A percentile compares a stretch with the other conserved stretches of the same genome.
Evolutionary conservation across 345 rosid genomes (phyloP).

Genomic region (Adansonia digitata): DNA sequence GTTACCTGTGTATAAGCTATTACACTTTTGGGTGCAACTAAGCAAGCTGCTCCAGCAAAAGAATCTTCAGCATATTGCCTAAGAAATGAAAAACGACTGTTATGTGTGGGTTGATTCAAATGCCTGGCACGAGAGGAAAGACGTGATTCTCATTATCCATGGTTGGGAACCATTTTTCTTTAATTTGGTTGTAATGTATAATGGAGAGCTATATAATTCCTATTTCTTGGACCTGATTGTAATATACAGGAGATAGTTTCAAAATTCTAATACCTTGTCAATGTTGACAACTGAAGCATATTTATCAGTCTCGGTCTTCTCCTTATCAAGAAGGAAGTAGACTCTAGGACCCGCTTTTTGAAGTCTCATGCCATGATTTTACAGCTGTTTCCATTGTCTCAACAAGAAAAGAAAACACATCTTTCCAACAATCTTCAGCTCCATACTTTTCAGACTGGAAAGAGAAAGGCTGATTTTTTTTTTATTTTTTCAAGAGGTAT

Average conservation of each 20-base stretch:
- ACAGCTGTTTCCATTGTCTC: conserved; percentile 80
- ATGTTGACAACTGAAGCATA: conserved; percentile 44
- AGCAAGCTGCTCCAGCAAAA: conserved; percentile 78
- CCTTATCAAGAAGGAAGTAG: conserved; percentile 71
- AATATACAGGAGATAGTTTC: background rate
- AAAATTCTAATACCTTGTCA: conserved; percentile 45
- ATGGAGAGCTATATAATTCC: background rate
- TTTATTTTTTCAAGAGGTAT: background rate
- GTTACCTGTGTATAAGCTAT: conserved; percentile 74
- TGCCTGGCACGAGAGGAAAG: conserved; percentile 47
- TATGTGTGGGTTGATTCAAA: conserved; percentile 89
- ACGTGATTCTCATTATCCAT: background rate
- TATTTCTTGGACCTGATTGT: background rate
- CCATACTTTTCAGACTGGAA: conserved; percentile 62
- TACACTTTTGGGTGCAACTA: conserved; percentile 68
- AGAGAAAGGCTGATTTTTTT: background rate
- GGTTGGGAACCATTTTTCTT: background rate
- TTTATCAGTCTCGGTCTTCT: conserved; percentile 70
- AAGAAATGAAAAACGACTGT: conserved; percentile 75
- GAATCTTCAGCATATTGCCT: conserved; percentile 89
- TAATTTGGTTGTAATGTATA: background rate
- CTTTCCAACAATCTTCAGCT: conserved; percentile 55
- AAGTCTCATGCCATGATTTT: conserved; percentile 30
- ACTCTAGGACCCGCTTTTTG: conserved; percentile 69
- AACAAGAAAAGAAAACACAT: conserved; percentile 56